Evolutionary conservation across 2,329 filamentous ascomycete genomes (phyloP).

Genomic region (Paradendryphiella salina): DNA sequence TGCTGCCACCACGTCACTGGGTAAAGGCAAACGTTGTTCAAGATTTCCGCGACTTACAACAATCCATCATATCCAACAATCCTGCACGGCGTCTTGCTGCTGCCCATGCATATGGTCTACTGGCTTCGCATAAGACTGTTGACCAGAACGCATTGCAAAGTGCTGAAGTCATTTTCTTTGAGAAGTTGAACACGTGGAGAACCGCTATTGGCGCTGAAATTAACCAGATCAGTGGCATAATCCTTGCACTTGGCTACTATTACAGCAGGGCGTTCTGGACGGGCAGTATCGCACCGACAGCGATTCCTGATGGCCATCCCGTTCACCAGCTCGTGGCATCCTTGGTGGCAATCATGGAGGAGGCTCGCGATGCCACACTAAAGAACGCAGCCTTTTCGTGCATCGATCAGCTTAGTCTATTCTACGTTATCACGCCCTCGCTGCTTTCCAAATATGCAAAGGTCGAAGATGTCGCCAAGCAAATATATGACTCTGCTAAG

Average conservation of each 20-base stretch:
- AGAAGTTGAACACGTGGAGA: slow-evolving; percentile 57
- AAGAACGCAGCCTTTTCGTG: slow-evolving; percentile 61
- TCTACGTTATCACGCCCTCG: slow-evolving; percentile 56
- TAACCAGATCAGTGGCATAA: slow-evolving; percentile 63
- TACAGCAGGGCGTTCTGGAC: slow-evolving; percentile 62
- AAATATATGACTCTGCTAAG: slow-evolving; percentile 70
- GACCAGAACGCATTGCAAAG: slow-evolving; percentile 49
- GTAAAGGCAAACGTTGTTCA: slow-evolving; percentile 33
- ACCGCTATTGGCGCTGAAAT: slow-evolving; percentile 62
- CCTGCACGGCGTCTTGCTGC: slow-evolving; percentile 67
- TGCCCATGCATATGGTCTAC: slow-evolving; percentile 73
- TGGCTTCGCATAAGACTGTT: slow-evolving; percentile 65
- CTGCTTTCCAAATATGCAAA: slow-evolving; percentile 39
- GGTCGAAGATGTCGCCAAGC: slow-evolving; percentile 60
- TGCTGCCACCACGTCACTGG: slow-evolving; percentile 56
- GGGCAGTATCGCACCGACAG: slow-evolving; percentile 29
- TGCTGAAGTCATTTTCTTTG: slow-evolving; percentile 53
- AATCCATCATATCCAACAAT: slow-evolving; percentile 71
- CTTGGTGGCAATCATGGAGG: slow-evolving; percentile 57
- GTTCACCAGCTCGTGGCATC: slow-evolving; percentile 50
- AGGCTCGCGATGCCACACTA: slow-evolving; percentile 59
- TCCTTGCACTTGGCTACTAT: slow-evolving; percentile 62
- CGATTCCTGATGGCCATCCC: slow-evolving; percentile 38
- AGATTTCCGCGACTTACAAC: slow-evolving; percentile 56
- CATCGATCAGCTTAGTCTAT: slow-evolving; percentile 65